Base-by-base conservation (phyloP, 495 filamentous ascomycete species). In the Xylaria acuta region DNA sequence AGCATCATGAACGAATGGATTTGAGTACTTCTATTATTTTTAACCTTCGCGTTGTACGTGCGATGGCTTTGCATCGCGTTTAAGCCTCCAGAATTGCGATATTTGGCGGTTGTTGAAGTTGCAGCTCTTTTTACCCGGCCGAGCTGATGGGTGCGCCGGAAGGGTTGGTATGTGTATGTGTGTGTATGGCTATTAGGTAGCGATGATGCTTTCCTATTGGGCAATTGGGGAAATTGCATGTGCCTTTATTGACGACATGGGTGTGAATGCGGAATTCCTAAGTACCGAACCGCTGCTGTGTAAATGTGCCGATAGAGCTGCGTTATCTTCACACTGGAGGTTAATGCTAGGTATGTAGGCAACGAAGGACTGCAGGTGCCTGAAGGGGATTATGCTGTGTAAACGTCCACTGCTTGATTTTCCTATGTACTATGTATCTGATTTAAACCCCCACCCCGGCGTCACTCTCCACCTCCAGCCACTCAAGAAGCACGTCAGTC, bases 1-100 rank as follows among this genome's bases (percentile, higher is more conserved):
- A 56, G 25, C 60, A 64, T 60, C 58, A 60, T 56, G 58, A 51
- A 51, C 32, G 58, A n/a, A 60, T 30, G 51, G 51, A 54, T 54
- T 60, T 34, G 58, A 38, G 18, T 60, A 8, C 38, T 60, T 34
- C 34, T 38, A 56, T 60, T 60, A 34, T 60, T 60, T 38, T 22
- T 38, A 32, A 60, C 34, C 34, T 60, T 60, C 25, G 53, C 53
- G 53, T 32, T 56, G 53, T 32, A 56, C 53, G 0, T 56, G 27
- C 53, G 27, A 56, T 32, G 53, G 25, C 58, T 38, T 60, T 38
- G 58, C 58, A 38, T 60, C 58, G 34, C 20, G 38, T 60, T n/a
- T 34, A 20, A n/a, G 8, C 18, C 18, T 22, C 6, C 58, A 38
- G 22, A 38, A 38, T 22, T 36, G 6, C 34, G 30, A n/a, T 36